Conservation (phyloP, 352 stramenopile species). For the Aphanomyces cochlioides region DNA sequence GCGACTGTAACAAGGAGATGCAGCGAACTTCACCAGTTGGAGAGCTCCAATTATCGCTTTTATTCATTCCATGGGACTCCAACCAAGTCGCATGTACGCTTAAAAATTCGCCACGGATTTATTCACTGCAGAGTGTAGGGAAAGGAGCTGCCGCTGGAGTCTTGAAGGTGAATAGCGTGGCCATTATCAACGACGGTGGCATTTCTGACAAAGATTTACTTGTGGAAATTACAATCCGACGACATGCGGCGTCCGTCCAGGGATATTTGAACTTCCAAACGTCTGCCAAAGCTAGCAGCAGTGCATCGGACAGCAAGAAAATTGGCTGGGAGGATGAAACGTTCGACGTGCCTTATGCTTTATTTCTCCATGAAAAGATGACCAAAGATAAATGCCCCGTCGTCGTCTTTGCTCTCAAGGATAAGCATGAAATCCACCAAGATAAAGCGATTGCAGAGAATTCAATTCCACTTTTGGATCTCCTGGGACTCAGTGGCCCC, state of each 20-base stretch:
- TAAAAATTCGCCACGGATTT: background rate
- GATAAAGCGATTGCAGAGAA: slow-evolving; percentile 38
- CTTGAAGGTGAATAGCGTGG: background rate
- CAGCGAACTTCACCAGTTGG: background rate
- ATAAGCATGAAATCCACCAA: slow-evolving; percentile 49
- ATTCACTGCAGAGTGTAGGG: background rate
- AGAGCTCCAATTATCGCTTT: slow-evolving; percentile 6
- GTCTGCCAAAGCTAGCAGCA: background rate
- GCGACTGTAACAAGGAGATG: slow-evolving; percentile 10
- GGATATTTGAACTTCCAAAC: slow-evolving; percentile 10
- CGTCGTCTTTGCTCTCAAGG: slow-evolving; percentile 39
- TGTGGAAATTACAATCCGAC: slow-evolving; percentile 12
- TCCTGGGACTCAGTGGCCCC: background rate
- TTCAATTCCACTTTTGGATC: slow-evolving; percentile 26
- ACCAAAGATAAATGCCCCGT: slow-evolving; percentile 25
- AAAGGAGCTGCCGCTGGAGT: slow-evolving; percentile 13
- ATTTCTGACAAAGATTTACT: background rate
- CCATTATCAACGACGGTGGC: background rate
- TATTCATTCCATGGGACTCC: slow-evolving; percentile 23
- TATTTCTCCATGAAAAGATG: slow-evolving; percentile 18
- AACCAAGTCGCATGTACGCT: slow-evolving; percentile 26
- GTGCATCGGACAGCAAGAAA: background rate
- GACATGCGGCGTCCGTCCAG: background rate
- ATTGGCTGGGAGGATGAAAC: background rate
- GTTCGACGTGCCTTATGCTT: slow-evolving; percentile 1